phyloP scores from a whole-genome alignment of 2,329 filamentous ascomycete genomes.

The Trichoderma aggressivum region DNA sequence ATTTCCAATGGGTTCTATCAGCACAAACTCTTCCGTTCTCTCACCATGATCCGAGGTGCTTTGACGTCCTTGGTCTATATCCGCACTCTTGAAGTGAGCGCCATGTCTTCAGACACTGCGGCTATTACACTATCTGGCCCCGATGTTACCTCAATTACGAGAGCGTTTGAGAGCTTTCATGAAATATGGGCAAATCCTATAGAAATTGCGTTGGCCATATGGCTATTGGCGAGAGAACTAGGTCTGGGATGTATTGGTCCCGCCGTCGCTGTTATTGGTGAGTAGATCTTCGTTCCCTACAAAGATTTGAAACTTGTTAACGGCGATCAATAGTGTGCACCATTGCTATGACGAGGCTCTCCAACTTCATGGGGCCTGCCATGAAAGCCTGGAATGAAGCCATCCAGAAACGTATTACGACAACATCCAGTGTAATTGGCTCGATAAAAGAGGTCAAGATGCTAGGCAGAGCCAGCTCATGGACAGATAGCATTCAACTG shows the following conservation, averaged over 20 bases:
- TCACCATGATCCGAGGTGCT: slow-evolving; percentile 25
- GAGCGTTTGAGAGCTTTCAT: slow-evolving; percentile 29
- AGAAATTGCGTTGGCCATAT: slow-evolving; percentile 44
- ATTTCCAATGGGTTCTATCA: slow-evolving; percentile 20
- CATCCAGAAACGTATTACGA: slow-evolving; percentile 21
- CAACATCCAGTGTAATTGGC: slow-evolving; percentile 30
- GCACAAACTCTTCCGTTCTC: slow-evolving; percentile 23
- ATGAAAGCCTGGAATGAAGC: slow-evolving; percentile 23
- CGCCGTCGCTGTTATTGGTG: slow-evolving; percentile 33
- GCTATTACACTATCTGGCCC: slow-evolving; percentile 33
- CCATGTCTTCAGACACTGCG: not conserved
- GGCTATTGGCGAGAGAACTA: slow-evolving; percentile 43
- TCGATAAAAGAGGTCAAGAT: slow-evolving; percentile 22
- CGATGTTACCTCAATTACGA: slow-evolving; percentile 41
- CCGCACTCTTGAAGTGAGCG: slow-evolving; percentile 23
- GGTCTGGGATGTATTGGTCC: slow-evolving; percentile 45
- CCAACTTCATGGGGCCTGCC: slow-evolving; percentile 18
- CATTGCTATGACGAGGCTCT: slow-evolving; percentile 19
- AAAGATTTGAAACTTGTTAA: not conserved
- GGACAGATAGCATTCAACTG: slow-evolving; percentile 17
- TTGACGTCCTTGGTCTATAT: slow-evolving; percentile 22
- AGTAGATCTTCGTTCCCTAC: not conserved
- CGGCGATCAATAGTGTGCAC: slow-evolving; percentile 9
- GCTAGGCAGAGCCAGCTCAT: slow-evolving; percentile 23
- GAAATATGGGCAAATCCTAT: slow-evolving; percentile 41